Base-by-base conservation (phyloP, 2,329 filamentous ascomycete genomes). In the Penicillium brevicompactum region DNA sequence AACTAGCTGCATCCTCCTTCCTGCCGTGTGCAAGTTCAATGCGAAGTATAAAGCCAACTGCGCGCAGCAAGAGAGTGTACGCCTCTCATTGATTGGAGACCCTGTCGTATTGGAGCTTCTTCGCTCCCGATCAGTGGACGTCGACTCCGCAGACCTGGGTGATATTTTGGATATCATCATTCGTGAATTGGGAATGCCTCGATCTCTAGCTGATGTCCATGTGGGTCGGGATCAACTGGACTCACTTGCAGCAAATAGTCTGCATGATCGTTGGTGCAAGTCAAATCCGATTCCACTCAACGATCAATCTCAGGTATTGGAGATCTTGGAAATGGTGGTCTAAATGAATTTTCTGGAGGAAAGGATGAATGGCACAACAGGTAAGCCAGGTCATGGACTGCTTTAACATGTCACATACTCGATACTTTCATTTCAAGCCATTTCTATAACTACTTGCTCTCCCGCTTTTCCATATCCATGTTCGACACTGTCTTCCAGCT, bases 21-120 rank as follows among this genome's bases (percentile, higher is more conserved):
- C 84, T 0, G 77, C 80, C 0, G 82, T 87, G 5, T 81, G 81
- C 64, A 82, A 80, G 63, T 86, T 76, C 63, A 87, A 86, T 54
- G 71, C 73, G 2, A 67, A 64, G 34, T 67, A 75, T 46, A 76
- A 76, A 5, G 74, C 74, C 2, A 79, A 78, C 30, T 67, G 69
- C 8, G 72, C 74, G 8, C 69, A 75, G 16, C 82, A 83, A 66
- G 62, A 67, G 9, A 68, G 68, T 2, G 69, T 80, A 1, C 65
- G 68, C 7, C 63, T 75, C 5, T 70, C 77, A 7, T 66, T 84
- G 5, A 76, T 78, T 64, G 54, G 61, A 3, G 70, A 76, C 13
- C 53, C 63, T 0, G 66, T 73, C 1, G 72, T 80, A 2, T 64
- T 65, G 3, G 63, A 69, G 0, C 61, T 80, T 0, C 67, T 83